Conservation (phyloP, 176 grass and related monocot genomes). For the Musa acuminata region DNA sequence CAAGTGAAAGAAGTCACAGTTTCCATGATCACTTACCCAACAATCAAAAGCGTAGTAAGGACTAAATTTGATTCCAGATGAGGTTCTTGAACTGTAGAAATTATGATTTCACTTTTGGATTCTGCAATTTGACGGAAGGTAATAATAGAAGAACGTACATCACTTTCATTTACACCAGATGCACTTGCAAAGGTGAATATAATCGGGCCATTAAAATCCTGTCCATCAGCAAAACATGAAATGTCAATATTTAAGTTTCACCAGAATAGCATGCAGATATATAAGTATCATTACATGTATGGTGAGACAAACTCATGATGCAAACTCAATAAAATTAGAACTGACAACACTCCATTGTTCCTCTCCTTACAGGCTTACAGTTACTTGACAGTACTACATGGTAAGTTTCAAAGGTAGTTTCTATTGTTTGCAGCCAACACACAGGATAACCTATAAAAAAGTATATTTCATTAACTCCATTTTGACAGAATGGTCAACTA, state of each 20-base stretch:
- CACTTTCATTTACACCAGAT: slow-evolving; percentile 52
- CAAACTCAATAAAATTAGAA: no score
- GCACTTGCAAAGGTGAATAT: slow-evolving; percentile 58
- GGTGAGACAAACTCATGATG: not conserved
- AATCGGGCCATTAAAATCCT: slow-evolving; percentile 68
- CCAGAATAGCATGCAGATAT: not conserved
- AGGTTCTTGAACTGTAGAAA: slow-evolving; percentile 64
- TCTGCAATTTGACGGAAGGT: slow-evolving; percentile 53
- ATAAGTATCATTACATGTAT: not conserved
- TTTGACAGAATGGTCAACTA: no score
- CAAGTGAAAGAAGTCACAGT: not conserved
- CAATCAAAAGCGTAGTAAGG: slow-evolving; percentile 62
- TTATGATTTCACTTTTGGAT: slow-evolving; percentile 64
- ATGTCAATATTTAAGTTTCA: not conserved
- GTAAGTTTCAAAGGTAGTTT: no score
- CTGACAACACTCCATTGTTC: no score
- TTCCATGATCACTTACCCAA: slow-evolving; percentile 49
- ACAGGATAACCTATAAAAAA: no score
- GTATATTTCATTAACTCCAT: no score
- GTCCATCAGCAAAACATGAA: slow-evolving; percentile 2
- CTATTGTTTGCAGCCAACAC: no score
- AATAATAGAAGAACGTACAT: slow-evolving; percentile 49
- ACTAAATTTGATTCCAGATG: slow-evolving; percentile 71
- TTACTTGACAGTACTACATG: no score
- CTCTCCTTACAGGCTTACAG: no score